These are phyloP conservation scores for Cavenderia fasciculata DNA, from an alignment of 78 protist species.

Conservation along the genomic window DNA sequence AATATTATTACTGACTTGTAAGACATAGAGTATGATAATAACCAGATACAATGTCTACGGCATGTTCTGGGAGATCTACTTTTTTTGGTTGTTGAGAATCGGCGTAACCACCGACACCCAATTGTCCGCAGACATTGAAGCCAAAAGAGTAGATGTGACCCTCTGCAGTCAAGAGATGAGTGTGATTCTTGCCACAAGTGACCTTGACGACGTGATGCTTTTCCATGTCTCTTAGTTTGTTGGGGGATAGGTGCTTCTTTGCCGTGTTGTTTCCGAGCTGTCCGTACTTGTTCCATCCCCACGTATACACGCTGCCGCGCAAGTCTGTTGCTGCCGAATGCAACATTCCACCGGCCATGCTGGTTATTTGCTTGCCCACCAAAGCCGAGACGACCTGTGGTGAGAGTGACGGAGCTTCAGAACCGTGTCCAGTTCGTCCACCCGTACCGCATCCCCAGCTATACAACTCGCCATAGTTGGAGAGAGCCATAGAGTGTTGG, in stretches of 20 bases:
- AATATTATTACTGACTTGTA: slow-evolving; percentile 6
- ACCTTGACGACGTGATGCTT: background rate
- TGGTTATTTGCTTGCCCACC: slow-evolving; percentile 35
- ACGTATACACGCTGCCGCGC: slow-evolving; percentile 36
- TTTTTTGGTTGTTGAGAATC: slow-evolving; percentile 3
- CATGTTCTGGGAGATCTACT: slow-evolving; percentile 19
- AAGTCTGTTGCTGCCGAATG: slow-evolving; percentile 26
- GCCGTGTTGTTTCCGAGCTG: slow-evolving; percentile 65
- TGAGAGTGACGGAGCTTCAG: slow-evolving; percentile 24
- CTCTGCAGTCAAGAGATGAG: slow-evolving; percentile 12
- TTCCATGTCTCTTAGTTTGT: background rate
- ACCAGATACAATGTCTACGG: slow-evolving; percentile 33
- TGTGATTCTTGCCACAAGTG: slow-evolving; percentile 73
- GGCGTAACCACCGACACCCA: slow-evolving; percentile 31
- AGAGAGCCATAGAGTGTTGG: slow-evolving; percentile 63
- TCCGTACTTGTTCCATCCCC: slow-evolving; percentile 81
- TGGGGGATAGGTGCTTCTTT: slow-evolving; percentile 28
- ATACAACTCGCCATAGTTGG: slow-evolving; percentile 59
- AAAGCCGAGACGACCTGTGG: slow-evolving; percentile 23
- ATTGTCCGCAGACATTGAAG: slow-evolving; percentile 80
- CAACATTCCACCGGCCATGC: slow-evolving; percentile 36
- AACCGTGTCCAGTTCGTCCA: slow-evolving; percentile 55
- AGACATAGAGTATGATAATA: slow-evolving; percentile 43
- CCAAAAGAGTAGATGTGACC: slow-evolving; percentile 71
- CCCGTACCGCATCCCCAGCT: slow-evolving; percentile 77